These are phyloP conservation scores for Colletotrichum gigasporum DNA, from an alignment of 2,329 filamentous ascomycete genomes.

Conservation along the genomic window DNA sequence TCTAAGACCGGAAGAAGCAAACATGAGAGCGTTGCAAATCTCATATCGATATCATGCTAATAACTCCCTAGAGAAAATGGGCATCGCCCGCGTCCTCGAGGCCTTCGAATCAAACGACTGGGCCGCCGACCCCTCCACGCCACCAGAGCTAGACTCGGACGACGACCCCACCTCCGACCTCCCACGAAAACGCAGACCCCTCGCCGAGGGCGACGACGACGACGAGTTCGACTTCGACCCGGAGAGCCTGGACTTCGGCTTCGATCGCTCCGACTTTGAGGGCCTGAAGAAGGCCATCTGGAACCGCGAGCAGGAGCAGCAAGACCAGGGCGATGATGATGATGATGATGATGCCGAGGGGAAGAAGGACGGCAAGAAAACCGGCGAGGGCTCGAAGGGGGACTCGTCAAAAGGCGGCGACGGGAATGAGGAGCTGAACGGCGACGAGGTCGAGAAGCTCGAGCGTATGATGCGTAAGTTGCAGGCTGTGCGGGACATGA, in stretches of 20 bases:
- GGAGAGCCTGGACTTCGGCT: slow-evolving; percentile 60
- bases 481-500: slow-evolving; percentile 68
- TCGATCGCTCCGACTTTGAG: slow-evolving; percentile 62
- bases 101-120: slow-evolving; percentile 75
- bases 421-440: slow-evolving; percentile 43
- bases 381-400: not conserved
- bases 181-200: slow-evolving; percentile 42
- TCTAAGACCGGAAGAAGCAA: no score
- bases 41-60: slow-evolving; percentile 35
- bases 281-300: slow-evolving; percentile 63
- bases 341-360: not conserved
- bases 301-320: slow-evolving; percentile 42
- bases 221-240: slow-evolving; percentile 52
- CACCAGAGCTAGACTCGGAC: slow-evolving; percentile 43
- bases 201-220: slow-evolving; percentile 38
- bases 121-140: slow-evolving; percentile 44
- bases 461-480: slow-evolving; percentile 73
- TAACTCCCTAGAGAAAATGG: slow-evolving; percentile 60
- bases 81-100: slow-evolving; percentile 67
- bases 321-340: slow-evolving; percentile 23
- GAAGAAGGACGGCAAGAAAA: slow-evolving; percentile 7
- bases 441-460: slow-evolving; percentile 65
- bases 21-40: no score
- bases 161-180: slow-evolving; percentile 39
- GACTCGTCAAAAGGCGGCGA: slow-evolving; percentile 33